Evolutionary conservation across 208 protist species (phyloP).

Genomic region (Leishmania major): DNA sequence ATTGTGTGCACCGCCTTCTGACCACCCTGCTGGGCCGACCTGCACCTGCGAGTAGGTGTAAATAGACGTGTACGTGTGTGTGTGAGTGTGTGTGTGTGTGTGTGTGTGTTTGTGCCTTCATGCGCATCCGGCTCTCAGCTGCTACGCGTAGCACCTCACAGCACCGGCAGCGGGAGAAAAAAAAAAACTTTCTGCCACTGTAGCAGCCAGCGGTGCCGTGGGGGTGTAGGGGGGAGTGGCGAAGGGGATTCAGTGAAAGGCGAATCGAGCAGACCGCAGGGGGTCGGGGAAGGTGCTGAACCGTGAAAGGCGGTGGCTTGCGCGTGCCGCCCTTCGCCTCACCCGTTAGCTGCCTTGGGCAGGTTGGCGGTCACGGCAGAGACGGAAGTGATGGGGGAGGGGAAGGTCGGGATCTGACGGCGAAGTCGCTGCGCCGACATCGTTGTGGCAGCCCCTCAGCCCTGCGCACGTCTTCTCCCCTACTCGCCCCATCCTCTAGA

Average conservation of each 20-base stretch:
- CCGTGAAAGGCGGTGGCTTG: too few relatives aligned
- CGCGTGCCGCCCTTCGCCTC: too few relatives aligned
- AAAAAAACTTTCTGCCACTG: not conserved
- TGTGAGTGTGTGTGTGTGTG: not conserved
- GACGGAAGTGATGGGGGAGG: too few relatives aligned
- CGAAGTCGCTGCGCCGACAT: not conserved
- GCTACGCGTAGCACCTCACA: not conserved
- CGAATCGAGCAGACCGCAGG: not conserved
- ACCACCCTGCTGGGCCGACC: not conserved
- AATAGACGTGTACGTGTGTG: not conserved
- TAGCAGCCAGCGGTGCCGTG: not conserved
- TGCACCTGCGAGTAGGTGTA: not conserved
- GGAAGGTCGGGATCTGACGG: not conserved
- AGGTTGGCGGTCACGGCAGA: too few relatives aligned
- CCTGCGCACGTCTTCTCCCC: not conserved
- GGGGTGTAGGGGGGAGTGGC: not conserved
- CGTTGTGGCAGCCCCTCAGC: not conserved
- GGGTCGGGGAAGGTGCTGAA: not conserved
- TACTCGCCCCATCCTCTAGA: not conserved
- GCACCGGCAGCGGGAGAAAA: not conserved
- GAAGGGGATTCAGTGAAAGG: not conserved
- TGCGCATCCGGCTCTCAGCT: not conserved
- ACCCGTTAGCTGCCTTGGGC: not conserved
- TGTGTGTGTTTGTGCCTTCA: not conserved
- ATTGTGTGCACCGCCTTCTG: not conserved